Evolutionary conservation across 352 stramenopile genomes (phyloP).

Genomic region (Phytopythium litorale): DNA sequence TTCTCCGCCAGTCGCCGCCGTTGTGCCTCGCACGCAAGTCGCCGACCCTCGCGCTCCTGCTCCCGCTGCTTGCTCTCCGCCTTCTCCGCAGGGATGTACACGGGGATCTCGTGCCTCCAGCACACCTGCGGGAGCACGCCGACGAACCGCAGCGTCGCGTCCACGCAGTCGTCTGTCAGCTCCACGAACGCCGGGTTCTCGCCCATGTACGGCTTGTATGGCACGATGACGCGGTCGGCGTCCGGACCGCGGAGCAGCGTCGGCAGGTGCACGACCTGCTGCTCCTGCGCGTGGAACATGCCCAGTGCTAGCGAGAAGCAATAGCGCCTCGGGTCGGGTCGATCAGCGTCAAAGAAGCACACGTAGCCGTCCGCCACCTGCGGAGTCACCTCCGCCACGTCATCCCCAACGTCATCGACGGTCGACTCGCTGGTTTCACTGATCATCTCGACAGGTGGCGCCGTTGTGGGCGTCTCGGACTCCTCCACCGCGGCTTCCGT

Average conservation of each 20-base stretch:
- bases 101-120: conserved; percentile 42
- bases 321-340: conserved; percentile 52
- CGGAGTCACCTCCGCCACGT: conserved; percentile 8
- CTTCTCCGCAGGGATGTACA: not conserved
- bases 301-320: conserved; percentile 62
- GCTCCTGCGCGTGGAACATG: conserved; percentile 44
- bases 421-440: not conserved
- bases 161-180: conserved; percentile 48
- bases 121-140: conserved; percentile 44
- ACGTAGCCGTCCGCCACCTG: conserved; percentile 58
- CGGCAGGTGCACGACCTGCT: conserved; percentile 42
- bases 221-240: conserved; percentile 32
- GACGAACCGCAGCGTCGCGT: conserved; percentile 44
- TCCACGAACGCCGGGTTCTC: conserved; percentile 49
- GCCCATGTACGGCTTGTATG: conserved; percentile 51
- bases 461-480: not conserved
- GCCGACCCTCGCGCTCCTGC: conserved; percentile 57
- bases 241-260: conserved; percentile 23
- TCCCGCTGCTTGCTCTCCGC: conserved; percentile 15
- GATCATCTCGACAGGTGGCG: not conserved
- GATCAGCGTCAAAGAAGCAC: conserved; percentile 66
- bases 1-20: conserved; percentile 39
- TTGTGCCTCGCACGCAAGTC: conserved; percentile 62
- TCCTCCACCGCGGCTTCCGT: conserved; percentile 7
- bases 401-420: not conserved